These are phyloP conservation scores for Ceratocystis alfenasii DNA, from an alignment of 2,329 filamentous ascomycete species.

Conservation along the genomic window DNA sequence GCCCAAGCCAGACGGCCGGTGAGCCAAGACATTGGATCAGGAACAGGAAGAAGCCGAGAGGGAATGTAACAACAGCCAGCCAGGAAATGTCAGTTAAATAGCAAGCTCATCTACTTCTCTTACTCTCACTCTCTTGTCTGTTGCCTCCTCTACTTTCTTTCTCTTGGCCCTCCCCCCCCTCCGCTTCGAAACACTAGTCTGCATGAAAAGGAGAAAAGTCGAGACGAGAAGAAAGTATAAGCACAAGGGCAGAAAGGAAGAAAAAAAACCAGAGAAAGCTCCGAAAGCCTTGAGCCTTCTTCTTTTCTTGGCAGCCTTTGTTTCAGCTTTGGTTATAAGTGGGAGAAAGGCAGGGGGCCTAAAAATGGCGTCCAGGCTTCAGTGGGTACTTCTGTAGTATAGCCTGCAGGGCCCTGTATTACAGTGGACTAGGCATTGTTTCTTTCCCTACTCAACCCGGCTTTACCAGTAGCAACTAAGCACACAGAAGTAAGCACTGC, in stretches of 20 bases:
- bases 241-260: not conserved
- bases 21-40: not conserved
- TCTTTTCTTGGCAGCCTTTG: not conserved
- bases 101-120: not conserved
- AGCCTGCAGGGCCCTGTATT: not conserved
- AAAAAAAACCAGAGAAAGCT: not conserved
- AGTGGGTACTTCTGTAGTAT: not conserved
- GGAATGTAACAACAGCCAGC: not conserved
- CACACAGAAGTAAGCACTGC: no score
- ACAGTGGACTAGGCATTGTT: no score
- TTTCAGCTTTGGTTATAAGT: constrained; percentile 1
- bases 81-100: no score
- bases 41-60: not conserved
- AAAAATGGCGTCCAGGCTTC: no score
- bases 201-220: constrained; percentile 3
- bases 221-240: not conserved
- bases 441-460: no score
- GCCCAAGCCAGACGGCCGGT: not conserved
- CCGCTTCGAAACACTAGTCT: not conserved
- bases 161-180: not conserved
- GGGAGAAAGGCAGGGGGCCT: not conserved
- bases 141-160: not conserved
- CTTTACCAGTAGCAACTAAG: no score
- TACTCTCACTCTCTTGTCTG: not conserved
- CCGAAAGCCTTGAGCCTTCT: not conserved